phyloP scores from a whole-genome alignment of 2,329 filamentous ascomycete genomes.

The Fusarium nygamai region DNA sequence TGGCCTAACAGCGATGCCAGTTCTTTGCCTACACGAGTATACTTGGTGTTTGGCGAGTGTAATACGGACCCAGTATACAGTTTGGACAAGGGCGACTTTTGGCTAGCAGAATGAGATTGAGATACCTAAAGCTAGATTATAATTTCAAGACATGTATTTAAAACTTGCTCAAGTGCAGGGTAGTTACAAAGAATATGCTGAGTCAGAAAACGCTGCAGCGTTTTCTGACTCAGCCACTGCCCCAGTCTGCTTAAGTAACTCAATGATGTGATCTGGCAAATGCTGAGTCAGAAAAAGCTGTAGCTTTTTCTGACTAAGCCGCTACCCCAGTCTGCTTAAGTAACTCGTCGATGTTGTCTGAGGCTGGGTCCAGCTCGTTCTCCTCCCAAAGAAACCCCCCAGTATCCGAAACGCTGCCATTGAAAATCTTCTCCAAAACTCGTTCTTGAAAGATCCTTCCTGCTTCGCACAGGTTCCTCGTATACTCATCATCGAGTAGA shows the following conservation, averaged over 20 bases:
- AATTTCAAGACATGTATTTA: background rate
- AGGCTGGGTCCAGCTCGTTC: accelerated
- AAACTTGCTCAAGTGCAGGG: background rate
- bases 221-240: too few relatives aligned
- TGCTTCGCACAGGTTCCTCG: background rate
- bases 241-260: too few relatives aligned
- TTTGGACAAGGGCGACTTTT: background rate
- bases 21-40: background rate
- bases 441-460: background rate
- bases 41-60: background rate
- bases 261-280: too few relatives aligned
- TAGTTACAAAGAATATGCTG: background rate
- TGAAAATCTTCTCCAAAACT: background rate
- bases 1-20: background rate
- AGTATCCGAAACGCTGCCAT: background rate
- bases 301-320: background rate
- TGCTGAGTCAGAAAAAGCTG: background rate
- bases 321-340: background rate
- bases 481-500: background rate
- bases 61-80: background rate
- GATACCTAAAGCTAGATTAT: background rate
- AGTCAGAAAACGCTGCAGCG: background rate
- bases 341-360: background rate
- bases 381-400: background rate
- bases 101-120: background rate